A percentile compares a stretch with the other conserved stretches of the same genome.
Conservation (phyloP, 257 asterid species). For the Solanum dulcamara region DNA sequence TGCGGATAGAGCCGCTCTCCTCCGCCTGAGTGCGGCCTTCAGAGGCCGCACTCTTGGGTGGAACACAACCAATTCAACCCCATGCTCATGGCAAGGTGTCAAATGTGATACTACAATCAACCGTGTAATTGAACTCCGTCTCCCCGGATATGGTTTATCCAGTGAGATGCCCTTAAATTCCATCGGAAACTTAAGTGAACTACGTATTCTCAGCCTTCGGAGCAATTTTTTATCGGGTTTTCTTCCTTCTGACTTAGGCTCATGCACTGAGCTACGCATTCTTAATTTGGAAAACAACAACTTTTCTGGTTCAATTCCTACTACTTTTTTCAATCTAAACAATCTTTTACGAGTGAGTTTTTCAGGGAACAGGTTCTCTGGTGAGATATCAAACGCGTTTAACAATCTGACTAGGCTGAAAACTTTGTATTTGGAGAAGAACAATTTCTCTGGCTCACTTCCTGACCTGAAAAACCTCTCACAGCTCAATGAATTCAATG, state of each 20-base stretch:
- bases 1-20: constrained; percentile 41
- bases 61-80: constrained; percentile 21
- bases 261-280: constrained; percentile 24
- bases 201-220: constrained; percentile 52
- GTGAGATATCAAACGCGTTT: constrained; percentile 15
- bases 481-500: constrained; percentile 23
- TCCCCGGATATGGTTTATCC: constrained; percentile 36
- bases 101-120: constrained; percentile 4
- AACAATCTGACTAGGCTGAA: constrained; percentile 24
- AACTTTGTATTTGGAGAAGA: constrained; percentile 31
- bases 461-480: constrained; percentile 19
- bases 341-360: constrained; percentile 30
- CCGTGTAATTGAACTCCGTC: constrained; percentile 40
- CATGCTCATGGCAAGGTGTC: constrained; percentile 58
- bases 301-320: constrained; percentile 50
- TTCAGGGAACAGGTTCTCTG: constrained; percentile 31
- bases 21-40: constrained; percentile 21
- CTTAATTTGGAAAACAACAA: constrained; percentile 32
- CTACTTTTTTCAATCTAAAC: constrained; percentile 17
- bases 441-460: constrained; percentile 37
- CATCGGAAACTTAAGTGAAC: constrained; percentile 35
- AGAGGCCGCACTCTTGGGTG: constrained; percentile 45
- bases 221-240: constrained; percentile 35
- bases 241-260: constrained; percentile 39
- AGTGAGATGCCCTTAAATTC: constrained; percentile 30